These are phyloP conservation scores for Lunularia cruciata DNA, from an alignment of 225 moss, liverwort and hornwort species.

Conservation along the genomic window DNA sequence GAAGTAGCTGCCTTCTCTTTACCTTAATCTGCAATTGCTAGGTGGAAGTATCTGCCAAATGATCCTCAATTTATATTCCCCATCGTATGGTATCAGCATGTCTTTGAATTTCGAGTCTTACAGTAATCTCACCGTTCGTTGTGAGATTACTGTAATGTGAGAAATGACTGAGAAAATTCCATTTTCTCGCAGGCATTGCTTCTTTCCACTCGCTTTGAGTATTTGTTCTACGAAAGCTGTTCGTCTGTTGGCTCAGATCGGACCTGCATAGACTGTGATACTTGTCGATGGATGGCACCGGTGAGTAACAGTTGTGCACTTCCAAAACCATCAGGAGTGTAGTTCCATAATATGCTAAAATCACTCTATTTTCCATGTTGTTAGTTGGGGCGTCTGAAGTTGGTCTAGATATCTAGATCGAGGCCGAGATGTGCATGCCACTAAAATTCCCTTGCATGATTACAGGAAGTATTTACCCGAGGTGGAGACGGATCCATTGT, in stretches of 20 bases:
- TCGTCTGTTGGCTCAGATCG: conserved; percentile 42
- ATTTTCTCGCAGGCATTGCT: not conserved
- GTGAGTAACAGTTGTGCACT: conserved; percentile 25
- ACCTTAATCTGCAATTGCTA: no score
- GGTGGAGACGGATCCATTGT: conserved; percentile 56
- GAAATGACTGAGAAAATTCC: not conserved
- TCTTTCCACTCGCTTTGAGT: no score
- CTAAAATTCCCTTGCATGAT: no score
- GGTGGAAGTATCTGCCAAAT: no score
- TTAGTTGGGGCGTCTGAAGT: not conserved
- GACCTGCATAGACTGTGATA: conserved; percentile 87
- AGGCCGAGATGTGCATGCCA: no score
- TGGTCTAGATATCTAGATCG: not conserved
- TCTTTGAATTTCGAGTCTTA: no score
- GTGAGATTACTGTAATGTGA: not conserved
- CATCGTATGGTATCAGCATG: no score
- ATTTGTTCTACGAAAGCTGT: not conserved
- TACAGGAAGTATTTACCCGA: conserved; percentile 56
- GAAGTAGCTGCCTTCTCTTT: no score
- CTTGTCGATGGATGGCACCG: conserved; percentile 92
- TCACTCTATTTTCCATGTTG: no score
- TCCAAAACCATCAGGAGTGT: not conserved
- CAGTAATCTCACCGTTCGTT: not conserved
- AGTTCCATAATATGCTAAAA: no score
- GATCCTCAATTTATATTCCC: no score